A percentile compares a stretch with the other conserved stretches of the same genome.
These are phyloP conservation scores for Stenocarpella maydis DNA, from an alignment of 2,329 filamentous ascomycete genomes.

Conservation along the genomic window DNA sequence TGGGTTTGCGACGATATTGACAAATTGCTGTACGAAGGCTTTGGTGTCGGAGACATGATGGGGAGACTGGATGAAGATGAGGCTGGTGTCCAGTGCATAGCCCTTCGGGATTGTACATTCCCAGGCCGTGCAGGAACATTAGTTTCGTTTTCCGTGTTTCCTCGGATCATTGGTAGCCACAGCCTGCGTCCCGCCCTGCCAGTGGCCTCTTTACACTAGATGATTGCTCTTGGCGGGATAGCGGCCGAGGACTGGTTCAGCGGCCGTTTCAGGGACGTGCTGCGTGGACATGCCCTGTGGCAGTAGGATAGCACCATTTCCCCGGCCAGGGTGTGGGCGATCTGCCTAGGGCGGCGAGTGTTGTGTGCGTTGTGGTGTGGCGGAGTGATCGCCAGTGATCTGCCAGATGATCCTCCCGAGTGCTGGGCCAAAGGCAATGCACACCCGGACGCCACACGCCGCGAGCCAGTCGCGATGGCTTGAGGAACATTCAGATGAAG, in stretches of 20 bases:
- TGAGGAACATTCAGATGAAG: conserved; percentile 23
- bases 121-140: not conserved
- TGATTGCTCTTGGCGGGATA: conserved; percentile 4
- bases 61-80: conserved; percentile 29
- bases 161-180: conserved; percentile 13
- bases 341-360: conserved; percentile 25
- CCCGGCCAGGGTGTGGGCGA: conserved; percentile 14
- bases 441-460: not conserved
- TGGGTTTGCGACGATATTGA: conserved; percentile 2
- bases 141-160: conserved; percentile 22
- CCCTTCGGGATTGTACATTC: not conserved
- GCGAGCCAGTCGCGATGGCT: conserved; percentile 29
- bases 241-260: conserved; percentile 17
- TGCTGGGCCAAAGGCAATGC: not conserved
- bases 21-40: conserved; percentile 1
- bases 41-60: conserved; percentile 3
- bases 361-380: not conserved
- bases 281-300: too few species aligned
- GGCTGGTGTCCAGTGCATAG: conserved; percentile 17
- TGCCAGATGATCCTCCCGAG: conserved; percentile 18
- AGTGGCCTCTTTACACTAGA: conserved; percentile 3
- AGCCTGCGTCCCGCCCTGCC: not conserved
- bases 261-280: conserved; percentile 26
- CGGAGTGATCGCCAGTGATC: conserved; percentile 5
- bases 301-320: not conserved